phyloP scores from a whole-genome alignment of 2,329 filamentous ascomycete species.

The Colletotrichum sp. region DNA sequence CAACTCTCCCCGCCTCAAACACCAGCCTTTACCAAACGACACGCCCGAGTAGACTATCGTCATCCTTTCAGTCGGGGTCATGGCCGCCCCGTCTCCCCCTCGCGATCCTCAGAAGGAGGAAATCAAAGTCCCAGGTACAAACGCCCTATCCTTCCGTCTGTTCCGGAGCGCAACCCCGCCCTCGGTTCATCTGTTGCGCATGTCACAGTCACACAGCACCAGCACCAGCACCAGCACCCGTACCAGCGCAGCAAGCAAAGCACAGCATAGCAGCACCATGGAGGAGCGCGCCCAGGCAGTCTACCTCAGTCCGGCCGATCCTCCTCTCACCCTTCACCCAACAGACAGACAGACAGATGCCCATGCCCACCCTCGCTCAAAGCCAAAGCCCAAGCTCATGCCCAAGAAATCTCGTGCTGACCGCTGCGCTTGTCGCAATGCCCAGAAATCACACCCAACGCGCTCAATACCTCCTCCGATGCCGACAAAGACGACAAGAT shows the following conservation, averaged over 20 bases:
- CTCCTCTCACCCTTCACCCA: not conserved
- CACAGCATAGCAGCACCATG: not conserved
- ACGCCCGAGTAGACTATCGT: not conserved
- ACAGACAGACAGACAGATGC: not conserved
- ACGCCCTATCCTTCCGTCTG: constrained; percentile 15
- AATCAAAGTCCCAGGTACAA: constrained; percentile 14
- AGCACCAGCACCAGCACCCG: not conserved
- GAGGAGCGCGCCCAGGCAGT: not conserved
- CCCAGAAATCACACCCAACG: constrained; percentile 9
- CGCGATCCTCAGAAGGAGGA: constrained; percentile 5
- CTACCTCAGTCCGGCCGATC: not conserved
- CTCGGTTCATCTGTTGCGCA: constrained; percentile 22
- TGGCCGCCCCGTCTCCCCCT: constrained; percentile 6
- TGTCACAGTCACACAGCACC: constrained; percentile 14
- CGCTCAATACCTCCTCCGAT: constrained; percentile 6
- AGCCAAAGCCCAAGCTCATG: not conserved
- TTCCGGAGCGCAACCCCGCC: constrained; percentile 22
- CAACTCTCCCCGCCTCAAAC: not conserved
- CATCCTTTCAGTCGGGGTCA: not conserved
- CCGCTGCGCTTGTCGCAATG: constrained; percentile 19
- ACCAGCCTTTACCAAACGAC: not conserved
- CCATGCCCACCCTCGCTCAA: not conserved
- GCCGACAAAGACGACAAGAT: constrained; percentile 26
- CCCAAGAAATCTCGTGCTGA: constrained; percentile 10
- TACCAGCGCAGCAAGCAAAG: not conserved